phyloP scores from a whole-genome alignment of 768 basidiomycete species.

The Cubamyces sp. region DNA sequence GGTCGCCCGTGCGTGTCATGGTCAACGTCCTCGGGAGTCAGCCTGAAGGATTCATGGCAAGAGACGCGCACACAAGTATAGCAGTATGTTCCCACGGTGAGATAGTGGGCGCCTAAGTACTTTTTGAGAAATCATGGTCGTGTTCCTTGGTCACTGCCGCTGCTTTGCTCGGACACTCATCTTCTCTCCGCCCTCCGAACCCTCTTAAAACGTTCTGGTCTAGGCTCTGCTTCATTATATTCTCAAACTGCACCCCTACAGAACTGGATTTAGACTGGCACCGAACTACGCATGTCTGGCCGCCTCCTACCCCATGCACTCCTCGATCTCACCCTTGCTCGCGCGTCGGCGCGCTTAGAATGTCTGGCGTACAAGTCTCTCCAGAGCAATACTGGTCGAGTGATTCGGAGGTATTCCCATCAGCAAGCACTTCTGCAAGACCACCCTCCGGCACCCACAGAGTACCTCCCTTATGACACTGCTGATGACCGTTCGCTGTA shows the following conservation, averaged over 20 bases:
- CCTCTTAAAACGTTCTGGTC: neutral
- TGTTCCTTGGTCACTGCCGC: too few species aligned
- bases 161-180: too few species aligned
- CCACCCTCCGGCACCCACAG: neutral
- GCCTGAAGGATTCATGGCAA: too few species aligned
- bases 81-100: neutral
- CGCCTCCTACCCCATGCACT: conserved; percentile 27
- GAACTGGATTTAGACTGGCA: too few species aligned
- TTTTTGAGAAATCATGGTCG: too few species aligned
- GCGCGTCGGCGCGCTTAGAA: conserved; percentile 22
- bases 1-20: too few species aligned
- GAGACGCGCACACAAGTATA: neutral
- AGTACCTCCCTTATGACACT: neutral
- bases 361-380: neutral
- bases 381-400: neutral
- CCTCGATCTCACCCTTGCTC: conserved; percentile 25
- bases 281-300: conserved; percentile 14
- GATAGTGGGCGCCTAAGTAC: neutral
- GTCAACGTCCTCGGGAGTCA: too few species aligned
- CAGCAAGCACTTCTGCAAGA: conserved; percentile 5
- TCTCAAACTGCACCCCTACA: neutral
- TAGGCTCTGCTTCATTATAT: neutral
- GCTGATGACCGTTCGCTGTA: conserved; percentile 14
- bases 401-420: neutral
- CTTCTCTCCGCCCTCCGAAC: too few species aligned